A percentile compares a stretch with the other conserved stretches of the same genome.
Evolutionary conservation across 805 yeast genomes (phyloP).

Genomic region (Candida chauliodis): DNA sequence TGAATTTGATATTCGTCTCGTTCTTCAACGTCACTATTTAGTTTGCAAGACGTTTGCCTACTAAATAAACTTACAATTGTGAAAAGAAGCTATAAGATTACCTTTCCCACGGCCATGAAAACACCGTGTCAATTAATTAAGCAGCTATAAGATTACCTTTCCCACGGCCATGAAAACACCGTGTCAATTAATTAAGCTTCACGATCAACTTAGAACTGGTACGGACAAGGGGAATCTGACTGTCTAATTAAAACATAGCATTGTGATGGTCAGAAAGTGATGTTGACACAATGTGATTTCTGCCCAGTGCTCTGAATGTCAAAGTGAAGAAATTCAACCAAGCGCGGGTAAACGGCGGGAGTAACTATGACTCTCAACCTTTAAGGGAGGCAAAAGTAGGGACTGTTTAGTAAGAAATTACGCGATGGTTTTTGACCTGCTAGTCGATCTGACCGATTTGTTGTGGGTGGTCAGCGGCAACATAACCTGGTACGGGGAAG

Average conservation of each 20-base stretch:
- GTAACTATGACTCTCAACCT: constrained; percentile 33
- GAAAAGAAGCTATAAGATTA: no score
- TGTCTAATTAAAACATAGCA: constrained; percentile 44
- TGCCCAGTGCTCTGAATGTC: constrained; percentile 43
- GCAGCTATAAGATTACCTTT: no score
- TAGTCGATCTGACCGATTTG: not conserved
- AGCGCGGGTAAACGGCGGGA: constrained; percentile 48
- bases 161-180: no score
- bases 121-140: no score
- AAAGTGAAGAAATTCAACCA: constrained; percentile 42
- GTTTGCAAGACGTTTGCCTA: no score
- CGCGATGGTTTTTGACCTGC: not conserved
- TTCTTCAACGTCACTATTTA: no score
- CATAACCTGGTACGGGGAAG: not conserved
- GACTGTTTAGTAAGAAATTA: not conserved
- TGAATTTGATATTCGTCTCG: no score
- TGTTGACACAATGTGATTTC: constrained; percentile 45
- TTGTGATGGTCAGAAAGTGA: constrained; percentile 44
- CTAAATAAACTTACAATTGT: no score
- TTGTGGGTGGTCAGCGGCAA: not conserved
- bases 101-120: no score
- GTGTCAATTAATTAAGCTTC: no score
- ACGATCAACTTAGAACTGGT: constrained; percentile 15
- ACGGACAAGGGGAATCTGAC: constrained; percentile 40
- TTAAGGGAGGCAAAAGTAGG: no score